phyloP scores from a whole-genome alignment of 78 protist species.

The Parvularia atlantis region DNA sequence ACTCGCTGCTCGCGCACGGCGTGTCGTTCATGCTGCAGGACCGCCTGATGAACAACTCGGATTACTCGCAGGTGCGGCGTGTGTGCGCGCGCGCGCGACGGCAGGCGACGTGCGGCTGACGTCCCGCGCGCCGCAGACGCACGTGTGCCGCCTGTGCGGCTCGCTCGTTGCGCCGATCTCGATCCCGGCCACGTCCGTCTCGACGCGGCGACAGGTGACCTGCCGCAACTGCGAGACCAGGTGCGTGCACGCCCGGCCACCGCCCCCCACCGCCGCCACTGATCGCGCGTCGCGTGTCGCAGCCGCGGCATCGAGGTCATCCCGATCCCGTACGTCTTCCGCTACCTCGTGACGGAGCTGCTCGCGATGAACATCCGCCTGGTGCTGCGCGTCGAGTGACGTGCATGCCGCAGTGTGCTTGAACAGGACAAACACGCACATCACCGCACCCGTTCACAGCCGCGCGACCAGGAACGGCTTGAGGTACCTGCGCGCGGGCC shows the following conservation, averaged over 20 bases:
- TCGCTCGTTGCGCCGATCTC: slow-evolving; percentile 32
- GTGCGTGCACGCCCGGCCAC: neutral
- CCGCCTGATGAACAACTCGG: slow-evolving; percentile 83
- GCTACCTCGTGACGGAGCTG: slow-evolving; percentile 76
- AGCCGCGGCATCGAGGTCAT: slow-evolving; percentile 2
- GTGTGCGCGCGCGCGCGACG: neutral
- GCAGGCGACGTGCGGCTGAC: too few relatives aligned
- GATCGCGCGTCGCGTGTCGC: too few relatives aligned
- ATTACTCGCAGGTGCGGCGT: slow-evolving; percentile 15
- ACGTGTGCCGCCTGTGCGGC: slow-evolving; percentile 67
- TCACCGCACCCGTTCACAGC: too few relatives aligned
- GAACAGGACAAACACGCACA: too few relatives aligned
- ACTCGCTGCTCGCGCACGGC: slow-evolving; percentile 94
- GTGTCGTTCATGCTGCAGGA: slow-evolving; percentile 76
- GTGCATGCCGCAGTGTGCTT: too few relatives aligned
- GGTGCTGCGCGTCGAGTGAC: neutral
- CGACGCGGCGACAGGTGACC: neutral
- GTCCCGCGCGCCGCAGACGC: neutral
- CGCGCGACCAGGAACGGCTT: too few relatives aligned
- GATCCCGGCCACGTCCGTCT: neutral
- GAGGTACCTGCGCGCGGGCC: too few relatives aligned
- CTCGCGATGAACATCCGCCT: slow-evolving; percentile 68
- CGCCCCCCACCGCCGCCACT: neutral
- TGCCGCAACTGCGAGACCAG: slow-evolving; percentile 22
- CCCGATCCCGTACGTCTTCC: slow-evolving; percentile 77